Evolutionary conservation across 495 filamentous ascomycete species (phyloP), one percentile per base, ranked within the genome.

Genomic region (Penicillium parvum): DNA sequence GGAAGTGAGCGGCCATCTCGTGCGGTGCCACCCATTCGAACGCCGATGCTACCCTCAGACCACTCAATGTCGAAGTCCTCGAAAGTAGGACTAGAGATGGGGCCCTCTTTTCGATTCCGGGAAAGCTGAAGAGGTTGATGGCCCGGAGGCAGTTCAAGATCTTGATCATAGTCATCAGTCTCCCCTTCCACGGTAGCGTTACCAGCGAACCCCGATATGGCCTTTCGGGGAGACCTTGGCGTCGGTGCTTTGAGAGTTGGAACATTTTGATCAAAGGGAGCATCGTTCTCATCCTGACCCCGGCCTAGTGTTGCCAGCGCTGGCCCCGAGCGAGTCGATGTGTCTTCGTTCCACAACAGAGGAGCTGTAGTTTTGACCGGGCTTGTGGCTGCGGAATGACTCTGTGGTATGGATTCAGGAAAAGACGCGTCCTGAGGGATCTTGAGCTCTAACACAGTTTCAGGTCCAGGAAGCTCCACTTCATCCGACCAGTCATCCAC

Each of bases 401-500:
- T 72, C 43, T 85, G 78, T 34, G 79, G 74, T 38, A 91, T 57
- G 6, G 73, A 65, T 40, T 88, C 85, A 11, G 85, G 84, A 55
- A 87, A 90, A 35, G 73, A 66, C 21, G 66, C 66, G 38, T 69
- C 70, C 34, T 78, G 76, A 18, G 73, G 74, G 7, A 66, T 66
- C 58, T 83, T 86, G 37, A 94, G 71, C 50, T 81, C 73, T 41
- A 91, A 63, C 3, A 73, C 59, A 30, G 71, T 72, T 33, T 79
- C 77, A 3, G 69, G 64, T 29, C 69, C 71, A 1, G 90, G 86
- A 29, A 96, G 69, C 48, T 95, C 89, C 36, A 98, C 68, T 57
- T 97, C 92, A 45, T 95, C 87, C 33, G 79, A 84, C 86, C 90
- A 96, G 63, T 95, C 91, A 61, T 96, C 92, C 23, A 77, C 68